Evolutionary conservation across 805 yeast genomes (phyloP), one percentile per base, ranked within the genome.

Genomic region (Wickerhamiella parazyma): DNA sequence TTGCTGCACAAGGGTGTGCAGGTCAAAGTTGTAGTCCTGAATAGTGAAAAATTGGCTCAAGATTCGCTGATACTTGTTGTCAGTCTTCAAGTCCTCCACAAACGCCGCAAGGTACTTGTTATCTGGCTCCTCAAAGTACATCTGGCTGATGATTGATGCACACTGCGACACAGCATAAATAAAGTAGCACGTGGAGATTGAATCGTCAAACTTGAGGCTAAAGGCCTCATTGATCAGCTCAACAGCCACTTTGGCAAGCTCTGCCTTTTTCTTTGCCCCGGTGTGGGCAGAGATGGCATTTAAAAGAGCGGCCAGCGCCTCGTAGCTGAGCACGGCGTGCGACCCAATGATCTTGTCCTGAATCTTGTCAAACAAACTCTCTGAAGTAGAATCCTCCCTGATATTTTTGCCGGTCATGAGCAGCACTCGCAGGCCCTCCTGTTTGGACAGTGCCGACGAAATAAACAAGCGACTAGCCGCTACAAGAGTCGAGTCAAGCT

Each of bases 401-500:
- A 58, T 49, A 17, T 56, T 59, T 33, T 51, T 46, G n/a, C 65
- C 65, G 14, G 53, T 54, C 14, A 60, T 42, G 19, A 65, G 47
- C 19, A 65, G 44, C 16, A 60, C 63, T 18, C 64, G 49, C 34
- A 65, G 46, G 2, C 69, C 69, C 34, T 65, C 66, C 45, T 65
- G 68, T 38, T 59, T 55, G 19, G 49, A 45, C 22, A 36, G 12
- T 4, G 40, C 43, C 4, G 44, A 47, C 2, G 45, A 34, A 8
- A 31, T 33, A 19, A 48, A 36, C 14, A 46, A 40, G 18, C 42
- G 31, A 26, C 44, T 36, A 4, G 38, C 41, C 6, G 37, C 41
- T 2, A 39, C 45, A 10, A 53, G 9, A 4, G 26, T 31, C 3
- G 34, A 41, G 26, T 38, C 48, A 2, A 49, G 36, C 28, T 44